Evolutionary conservation across 768 basidiomycete genomes (phyloP), one percentile per base, ranked within the genome.

Genomic region (Amanita thiersii): DNA sequence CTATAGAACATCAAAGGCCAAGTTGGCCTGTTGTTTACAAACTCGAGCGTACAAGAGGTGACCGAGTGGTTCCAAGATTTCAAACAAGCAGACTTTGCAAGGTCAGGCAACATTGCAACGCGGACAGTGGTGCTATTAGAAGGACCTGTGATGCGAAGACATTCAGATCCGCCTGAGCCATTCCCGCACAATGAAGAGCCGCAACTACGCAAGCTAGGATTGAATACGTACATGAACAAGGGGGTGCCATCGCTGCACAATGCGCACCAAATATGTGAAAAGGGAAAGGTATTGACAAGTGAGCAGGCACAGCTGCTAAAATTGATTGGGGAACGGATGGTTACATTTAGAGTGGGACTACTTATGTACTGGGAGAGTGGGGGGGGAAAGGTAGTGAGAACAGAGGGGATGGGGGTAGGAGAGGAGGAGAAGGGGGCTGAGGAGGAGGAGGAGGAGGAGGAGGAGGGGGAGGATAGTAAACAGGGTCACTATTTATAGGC

Each of bases 121-220:
- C 72, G 79, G 46, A 83, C 84, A 0, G 75, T 96, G 43, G 65
- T 70, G 23, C 68, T 99, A 12, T 86, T 91, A 11, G 75, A 64
- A 45, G 93, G 93, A 25, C 89, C 94, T 15, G 77, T 97, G 41
- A 75, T 92, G 81, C 75, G 78, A 47, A 73, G 72, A 31, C 72
- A 85, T 56, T 82, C 85, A 2, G 81, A 86, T 48, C 86, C 84
- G 0, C 77, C 84, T 28, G 83, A 92, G 50, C 85, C 89, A 2
- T 93, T 98, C 61, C 91, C 96, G 26, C 92, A 97, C 60, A 92
- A 91, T 53, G 91, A 98, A 66, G 96, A 99, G 48, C 92, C 93
- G 15, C 94, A 98, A 57, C 71, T 99, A 39, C 80, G 96, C 42
- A 88, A 87, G 59, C 75, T 98, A 25, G 96, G 96, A 5, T 65